These are phyloP conservation scores for Solanum paucissectum DNA, from an alignment of 257 asterid species.

Conservation along the genomic window DNA sequence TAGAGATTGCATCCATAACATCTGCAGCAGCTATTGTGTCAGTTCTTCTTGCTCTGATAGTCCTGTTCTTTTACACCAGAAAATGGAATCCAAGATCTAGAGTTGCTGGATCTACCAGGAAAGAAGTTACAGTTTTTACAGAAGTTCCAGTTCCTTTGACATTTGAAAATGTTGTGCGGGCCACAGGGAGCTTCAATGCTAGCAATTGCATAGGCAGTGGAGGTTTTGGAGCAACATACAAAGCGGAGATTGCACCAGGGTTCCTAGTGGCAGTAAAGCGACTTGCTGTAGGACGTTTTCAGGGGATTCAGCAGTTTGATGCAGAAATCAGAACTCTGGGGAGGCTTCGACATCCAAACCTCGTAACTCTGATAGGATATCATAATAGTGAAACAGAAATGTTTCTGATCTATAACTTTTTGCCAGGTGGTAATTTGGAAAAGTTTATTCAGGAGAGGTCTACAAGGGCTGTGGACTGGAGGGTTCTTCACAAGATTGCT, in stretches of 20 bases:
- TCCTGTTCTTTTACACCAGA: conserved; percentile 69
- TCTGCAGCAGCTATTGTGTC: conserved; percentile 78
- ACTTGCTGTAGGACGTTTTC: conserved; percentile 75
- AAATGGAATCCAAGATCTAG: conserved; percentile 75
- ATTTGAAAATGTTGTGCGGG: conserved; percentile 70
- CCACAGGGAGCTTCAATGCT: conserved; percentile 72
- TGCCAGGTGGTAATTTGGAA: conserved; percentile 81
- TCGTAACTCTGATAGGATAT: conserved; percentile 85
- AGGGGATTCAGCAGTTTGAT: conserved; percentile 63
- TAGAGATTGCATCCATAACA: conserved; percentile 76
- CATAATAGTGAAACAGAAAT: conserved; percentile 84
- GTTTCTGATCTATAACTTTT: conserved; percentile 72
- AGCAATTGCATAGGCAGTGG: conserved; percentile 93
- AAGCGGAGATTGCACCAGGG: conserved; percentile 88
- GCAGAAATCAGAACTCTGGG: conserved; percentile 84
- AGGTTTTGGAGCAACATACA: conserved; percentile 93
- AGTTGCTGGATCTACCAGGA: conserved; percentile 69
- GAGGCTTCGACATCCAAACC: conserved; percentile 69
- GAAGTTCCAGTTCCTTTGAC: conserved; percentile 73
- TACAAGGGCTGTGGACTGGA: conserved; percentile 76
- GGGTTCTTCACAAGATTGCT: conserved; percentile 81
- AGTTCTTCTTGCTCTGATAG: conserved; percentile 55
- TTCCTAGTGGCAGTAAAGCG: conserved; percentile 73
- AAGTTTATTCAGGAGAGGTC: conserved; percentile 74
- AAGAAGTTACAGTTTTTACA: conserved; percentile 65